Base-by-base conservation (phyloP, 345 rosid species). In the Murraya koenigii region DNA sequence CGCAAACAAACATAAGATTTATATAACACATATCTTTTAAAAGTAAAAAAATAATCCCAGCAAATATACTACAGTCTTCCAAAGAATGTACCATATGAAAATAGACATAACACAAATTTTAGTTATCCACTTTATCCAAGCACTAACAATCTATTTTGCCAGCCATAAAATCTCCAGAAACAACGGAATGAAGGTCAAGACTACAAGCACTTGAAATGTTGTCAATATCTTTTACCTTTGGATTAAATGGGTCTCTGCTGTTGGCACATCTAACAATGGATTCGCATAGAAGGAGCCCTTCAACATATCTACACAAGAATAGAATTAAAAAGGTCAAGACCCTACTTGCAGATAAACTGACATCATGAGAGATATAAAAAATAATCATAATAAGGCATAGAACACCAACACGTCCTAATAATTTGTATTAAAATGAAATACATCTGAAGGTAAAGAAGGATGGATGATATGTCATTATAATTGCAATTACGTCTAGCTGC, bases 261-360 rank as follows among this genome's bases (percentile, higher is more conserved):
- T 95, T 6, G 98, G 96, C 60, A 89, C 88, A 84, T 95, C 98
- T 63, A 88, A 68, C 68, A 92, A 64, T 49, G 98, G 97, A 82
- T 93, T 92, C 32, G 97, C 97, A 82, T 95, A 95, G 83, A 80
- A 95, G 38, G 98, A 95, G 76, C 97, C 97, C 76, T 95, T 95
- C 80, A 90, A 77, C 80, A 86, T 72, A 80, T 95, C 98, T 95
- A 90, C 82, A 75, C 55, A 77, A 75, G 52, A 74, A 60, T 71
- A 19, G 56, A 19, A 75, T 41, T 73, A 54, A 23, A 61, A 23
- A 19, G 2, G 39, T 32, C 32, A 32, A 63, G 39, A 32, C 4
- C 23, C 41, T 8, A 32, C 11, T 63, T 0, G 0, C 0, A 1
- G 39, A 19, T 11, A 54, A 55, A 52, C 61, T 22, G 13, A 22